Conservation (phyloP, 768 basidiomycete genomes). For the Russula olivacea region DNA sequence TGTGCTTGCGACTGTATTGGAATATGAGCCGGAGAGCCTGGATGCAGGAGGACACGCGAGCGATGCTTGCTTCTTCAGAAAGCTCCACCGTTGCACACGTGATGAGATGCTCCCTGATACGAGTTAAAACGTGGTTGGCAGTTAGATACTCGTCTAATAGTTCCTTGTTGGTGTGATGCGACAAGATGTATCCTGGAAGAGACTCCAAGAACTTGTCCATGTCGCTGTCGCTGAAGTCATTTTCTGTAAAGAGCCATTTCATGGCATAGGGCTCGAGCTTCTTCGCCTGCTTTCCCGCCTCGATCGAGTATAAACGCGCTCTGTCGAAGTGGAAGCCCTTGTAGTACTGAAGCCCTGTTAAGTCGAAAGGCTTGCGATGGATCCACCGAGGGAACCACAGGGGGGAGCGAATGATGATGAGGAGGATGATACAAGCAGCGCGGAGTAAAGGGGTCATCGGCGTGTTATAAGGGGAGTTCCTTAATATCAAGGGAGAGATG, state of each 20-base stretch:
- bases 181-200: conserved; percentile 14
- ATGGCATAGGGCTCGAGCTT: conserved; percentile 7
- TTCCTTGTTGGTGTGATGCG: background rate
- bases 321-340: conserved; percentile 6
- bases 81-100: conserved; percentile 12
- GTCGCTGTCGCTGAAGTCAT: conserved; percentile 14
- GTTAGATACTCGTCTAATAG: background rate
- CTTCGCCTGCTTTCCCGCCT: background rate
- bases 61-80: conserved; percentile 3
- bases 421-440: background rate
- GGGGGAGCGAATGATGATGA: background rate
- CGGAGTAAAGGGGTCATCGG: conserved; percentile 6
- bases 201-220: conserved; percentile 16
- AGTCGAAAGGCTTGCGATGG: background rate
- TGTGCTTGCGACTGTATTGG: background rate
- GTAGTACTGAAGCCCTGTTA: background rate
- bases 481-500: conserved; percentile 8
- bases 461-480: conserved; percentile 16
- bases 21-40: conserved; percentile 7
- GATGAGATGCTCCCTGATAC: conserved; percentile 10
- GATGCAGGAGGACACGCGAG: conserved; percentile 6
- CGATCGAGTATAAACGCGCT: background rate
- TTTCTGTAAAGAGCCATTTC: conserved; percentile 8
- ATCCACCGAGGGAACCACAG: background rate
- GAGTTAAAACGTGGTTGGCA: background rate